phyloP scores from a whole-genome alignment of 441 rosid species.

The Gossypium laxum region DNA sequence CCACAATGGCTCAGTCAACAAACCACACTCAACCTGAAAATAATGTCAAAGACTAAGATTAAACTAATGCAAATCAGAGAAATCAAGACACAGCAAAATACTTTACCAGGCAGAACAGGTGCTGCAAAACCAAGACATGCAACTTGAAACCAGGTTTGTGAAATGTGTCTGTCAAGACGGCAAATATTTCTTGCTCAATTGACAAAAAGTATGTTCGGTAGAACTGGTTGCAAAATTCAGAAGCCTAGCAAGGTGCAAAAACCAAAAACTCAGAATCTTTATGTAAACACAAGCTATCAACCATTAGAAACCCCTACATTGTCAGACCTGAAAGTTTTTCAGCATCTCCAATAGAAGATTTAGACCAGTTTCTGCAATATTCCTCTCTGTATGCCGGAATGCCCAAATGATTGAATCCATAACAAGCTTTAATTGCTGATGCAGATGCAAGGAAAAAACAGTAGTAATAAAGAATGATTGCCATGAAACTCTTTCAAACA shows the following conservation, averaged over 20 bases:
- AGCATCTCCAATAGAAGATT: constrained; percentile 86
- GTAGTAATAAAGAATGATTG: neutral
- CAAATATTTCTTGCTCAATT: constrained; percentile 94
- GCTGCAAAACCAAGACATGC: constrained; percentile 84
- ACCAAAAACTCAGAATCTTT: constrained; percentile 16
- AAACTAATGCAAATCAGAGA: constrained; percentile 21
- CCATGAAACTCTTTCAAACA: neutral
- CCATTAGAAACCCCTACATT: constrained; percentile 8
- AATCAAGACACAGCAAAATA: constrained; percentile 2
- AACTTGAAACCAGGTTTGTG: constrained; percentile 99
- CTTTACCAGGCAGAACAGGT: constrained; percentile 73
- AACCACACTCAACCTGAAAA: constrained; percentile 73
- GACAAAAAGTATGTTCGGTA: constrained; percentile 52
- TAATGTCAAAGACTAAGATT: neutral
- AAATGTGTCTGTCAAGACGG: constrained; percentile 88
- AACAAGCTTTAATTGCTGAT: constrained; percentile 90
- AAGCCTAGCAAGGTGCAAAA: constrained; percentile 35
- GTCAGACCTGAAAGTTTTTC: constrained; percentile 80
- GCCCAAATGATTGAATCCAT: constrained; percentile 99
- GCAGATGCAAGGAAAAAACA: constrained; percentile 11
- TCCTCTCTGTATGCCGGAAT: constrained; percentile 97
- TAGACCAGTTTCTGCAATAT: constrained; percentile 94
- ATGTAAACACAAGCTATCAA: neutral
- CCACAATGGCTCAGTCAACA: constrained; percentile 88
- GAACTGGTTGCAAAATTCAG: constrained; percentile 72